These are phyloP conservation scores for Deuterostichococcus epilithicus DNA, from an alignment of 139 green algal species.

Conservation along the genomic window DNA sequence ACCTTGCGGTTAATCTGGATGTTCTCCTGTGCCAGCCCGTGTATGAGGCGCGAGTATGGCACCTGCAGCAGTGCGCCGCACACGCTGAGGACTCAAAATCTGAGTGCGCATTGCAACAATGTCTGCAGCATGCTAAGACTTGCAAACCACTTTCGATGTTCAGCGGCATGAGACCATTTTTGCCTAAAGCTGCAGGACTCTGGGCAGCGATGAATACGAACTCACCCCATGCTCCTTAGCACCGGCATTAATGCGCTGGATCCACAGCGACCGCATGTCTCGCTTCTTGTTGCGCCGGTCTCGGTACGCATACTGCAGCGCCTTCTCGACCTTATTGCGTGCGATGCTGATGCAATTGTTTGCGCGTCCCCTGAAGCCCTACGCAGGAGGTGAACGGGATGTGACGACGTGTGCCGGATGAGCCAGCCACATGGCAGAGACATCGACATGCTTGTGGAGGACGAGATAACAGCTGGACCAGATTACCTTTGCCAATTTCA, in stretches of 20 bases:
- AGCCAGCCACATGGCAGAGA: no score
- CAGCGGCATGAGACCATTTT: neutral
- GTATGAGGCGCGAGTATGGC: conserved; percentile 84
- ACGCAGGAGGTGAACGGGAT: conserved; percentile 24
- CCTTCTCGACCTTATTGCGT: conserved; percentile 82
- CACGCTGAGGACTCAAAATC: no score
- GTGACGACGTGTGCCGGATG: neutral
- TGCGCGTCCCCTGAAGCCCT: conserved; percentile 81
- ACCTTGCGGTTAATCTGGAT: conserved; percentile 92
- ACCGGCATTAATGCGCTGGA: conserved; percentile 86
- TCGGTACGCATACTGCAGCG: conserved; percentile 85
- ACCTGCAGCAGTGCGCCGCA: conserved; percentile 72
- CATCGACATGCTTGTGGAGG: neutral
- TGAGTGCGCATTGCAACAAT: neutral
- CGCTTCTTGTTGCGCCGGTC: conserved; percentile 88
- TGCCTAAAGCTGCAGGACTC: neutral
- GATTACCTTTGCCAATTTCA: conserved; percentile 61
- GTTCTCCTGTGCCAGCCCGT: conserved; percentile 81
- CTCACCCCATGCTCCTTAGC: conserved; percentile 82
- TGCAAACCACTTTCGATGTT: no score
- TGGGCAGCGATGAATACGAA: neutral
- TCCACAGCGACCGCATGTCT: conserved; percentile 86
- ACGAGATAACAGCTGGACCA: neutral
- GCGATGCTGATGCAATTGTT: conserved; percentile 92
- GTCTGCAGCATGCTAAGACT: neutral